Percentiles rank a stretch among this genome's conserved stretches.
Evolutionary conservation across 1,284 basidiomycete species (phyloP).

Genomic region (Puccinia triticina): DNA sequence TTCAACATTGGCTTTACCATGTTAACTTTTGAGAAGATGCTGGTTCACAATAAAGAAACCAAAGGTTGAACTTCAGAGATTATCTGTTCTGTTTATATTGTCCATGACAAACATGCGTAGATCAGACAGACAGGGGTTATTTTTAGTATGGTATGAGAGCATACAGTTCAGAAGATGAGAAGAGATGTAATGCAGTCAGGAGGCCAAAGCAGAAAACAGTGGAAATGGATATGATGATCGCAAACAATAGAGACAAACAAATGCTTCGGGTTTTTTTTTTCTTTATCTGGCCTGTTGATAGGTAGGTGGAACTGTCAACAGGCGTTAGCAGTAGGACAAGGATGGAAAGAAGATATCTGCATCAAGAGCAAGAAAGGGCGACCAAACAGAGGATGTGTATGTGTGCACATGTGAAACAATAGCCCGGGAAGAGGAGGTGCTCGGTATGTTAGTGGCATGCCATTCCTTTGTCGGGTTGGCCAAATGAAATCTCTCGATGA

Average conservation of each 20-base stretch:
- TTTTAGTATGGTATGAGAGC: background rate
- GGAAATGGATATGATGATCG: background rate
- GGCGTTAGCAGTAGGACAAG: background rate
- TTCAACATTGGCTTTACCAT: no score
- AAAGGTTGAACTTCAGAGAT: no score
- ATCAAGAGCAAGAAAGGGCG: no score
- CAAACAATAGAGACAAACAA: background rate
- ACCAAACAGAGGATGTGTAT: background rate
- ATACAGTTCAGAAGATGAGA: background rate
- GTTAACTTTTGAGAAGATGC: background rate
- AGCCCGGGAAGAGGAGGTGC: background rate
- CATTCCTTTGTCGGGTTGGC: constrained; percentile 53
- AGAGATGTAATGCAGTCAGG: no score
- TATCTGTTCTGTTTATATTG: background rate
- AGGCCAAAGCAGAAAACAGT: background rate
- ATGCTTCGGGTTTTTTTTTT: background rate
- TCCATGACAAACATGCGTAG: background rate
- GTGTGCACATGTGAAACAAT: background rate
- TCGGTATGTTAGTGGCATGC: constrained; percentile 53
- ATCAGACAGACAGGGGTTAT: background rate
- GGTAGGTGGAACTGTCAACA: background rate
- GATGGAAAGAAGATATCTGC: background rate
- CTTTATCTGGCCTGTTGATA: background rate
- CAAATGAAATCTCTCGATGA: constrained; percentile 51
- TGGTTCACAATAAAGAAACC: no score